Evolutionary conservation across 805 yeast genomes (phyloP), one percentile per base, ranked within the genome.

Genomic region (Myxozyma mucilagina): DNA sequence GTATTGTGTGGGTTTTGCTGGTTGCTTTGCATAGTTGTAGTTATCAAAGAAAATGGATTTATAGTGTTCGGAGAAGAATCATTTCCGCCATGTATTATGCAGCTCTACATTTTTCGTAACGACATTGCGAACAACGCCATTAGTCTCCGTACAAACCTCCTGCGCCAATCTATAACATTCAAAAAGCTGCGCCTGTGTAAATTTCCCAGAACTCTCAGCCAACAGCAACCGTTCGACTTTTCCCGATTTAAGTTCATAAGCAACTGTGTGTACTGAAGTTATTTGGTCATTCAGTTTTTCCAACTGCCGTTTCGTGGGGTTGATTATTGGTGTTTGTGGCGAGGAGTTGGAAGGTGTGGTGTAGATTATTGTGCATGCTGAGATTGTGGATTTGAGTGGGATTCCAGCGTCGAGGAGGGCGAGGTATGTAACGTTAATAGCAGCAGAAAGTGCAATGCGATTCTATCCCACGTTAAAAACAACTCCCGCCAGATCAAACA

Each of bases 361-460:
- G 42, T 41, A 44, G 6, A 61, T 18, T 10, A 61, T 43, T 11
- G 57, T 52, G 43, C 60, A 53, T 14, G 67, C 65, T 3, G 67
- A 53, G 18, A 63, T n/a, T 9, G 66, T 60, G 11, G 66, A 53
- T 14, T 60, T 48, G 9, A 93, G 73, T 0, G 90, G 87, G 18
- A 92, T 79, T 49, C 89, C 90, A 6, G 96, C 87, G 72, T 91
- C 93, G 1, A 91, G 72, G 47, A 93, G 79, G 0, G 97, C 96
- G 64, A 89, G 74, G 64, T 79, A 85, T 1, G 86, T 76, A 1
- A 90, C 86, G 72, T 94, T 93, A 43, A 93, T 79, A 24, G 87
- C 86, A 1, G 86, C 84, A 54, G 85, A 81, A 47, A 89, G 73
- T 70, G 89, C 90, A 57, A 80, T 79, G 45, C 77, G 72, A 32